A percentile compares a stretch with the other conserved stretches of the same genome.
Conservation (phyloP, 2,329 filamentous ascomycete genomes). For the Venturia oleaginea region DNA sequence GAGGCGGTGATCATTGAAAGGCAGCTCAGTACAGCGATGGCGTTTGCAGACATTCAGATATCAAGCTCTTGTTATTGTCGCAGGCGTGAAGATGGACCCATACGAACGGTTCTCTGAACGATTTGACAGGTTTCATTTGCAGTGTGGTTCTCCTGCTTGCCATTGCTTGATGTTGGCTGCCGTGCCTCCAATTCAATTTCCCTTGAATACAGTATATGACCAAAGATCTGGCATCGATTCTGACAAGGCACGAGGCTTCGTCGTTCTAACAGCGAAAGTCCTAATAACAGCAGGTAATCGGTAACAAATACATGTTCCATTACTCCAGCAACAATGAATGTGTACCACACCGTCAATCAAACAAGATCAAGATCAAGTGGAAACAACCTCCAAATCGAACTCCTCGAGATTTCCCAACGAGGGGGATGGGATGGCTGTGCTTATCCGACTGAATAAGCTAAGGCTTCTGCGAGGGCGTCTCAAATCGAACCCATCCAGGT, state of each 20-base stretch:
- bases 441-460: neutral
- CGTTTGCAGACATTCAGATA: constrained; percentile 51
- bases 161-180: neutral
- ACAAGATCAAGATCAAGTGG: neutral
- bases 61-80: constrained; percentile 51
- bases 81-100: neutral
- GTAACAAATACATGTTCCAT: neutral
- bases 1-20: constrained; percentile 41
- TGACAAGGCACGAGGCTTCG: neutral
- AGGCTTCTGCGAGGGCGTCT: too few relatives aligned
- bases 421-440: neutral
- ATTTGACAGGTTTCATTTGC: neutral
- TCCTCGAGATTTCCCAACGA: neutral
- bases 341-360: neutral
- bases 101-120: neutral
- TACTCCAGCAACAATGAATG: neutral
- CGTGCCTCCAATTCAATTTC: neutral
- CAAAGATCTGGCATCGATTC: too few relatives aligned
- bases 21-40: constrained; percentile 44
- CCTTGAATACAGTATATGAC: neutral
- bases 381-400: neutral
- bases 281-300: neutral
- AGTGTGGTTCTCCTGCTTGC: neutral
- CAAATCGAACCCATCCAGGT: too few relatives aligned
- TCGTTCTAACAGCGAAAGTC: neutral